These are phyloP conservation scores for Candida montana DNA, from an alignment of 805 yeast genomes.

Conservation along the genomic window DNA sequence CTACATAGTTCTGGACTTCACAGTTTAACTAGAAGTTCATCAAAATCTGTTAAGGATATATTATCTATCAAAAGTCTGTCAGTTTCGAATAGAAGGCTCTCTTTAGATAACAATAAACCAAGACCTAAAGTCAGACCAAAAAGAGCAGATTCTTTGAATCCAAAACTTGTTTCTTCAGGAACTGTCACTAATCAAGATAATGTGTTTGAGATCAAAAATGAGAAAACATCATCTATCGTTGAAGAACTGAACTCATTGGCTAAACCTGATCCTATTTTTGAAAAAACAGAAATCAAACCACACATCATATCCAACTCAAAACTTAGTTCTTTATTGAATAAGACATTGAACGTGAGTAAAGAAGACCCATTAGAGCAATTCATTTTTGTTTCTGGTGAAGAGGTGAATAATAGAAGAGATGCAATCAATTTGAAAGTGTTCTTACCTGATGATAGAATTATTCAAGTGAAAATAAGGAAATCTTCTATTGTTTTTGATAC, in stretches of 20 bases:
- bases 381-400: constrained; percentile 31
- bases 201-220: background rate
- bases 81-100: constrained; percentile 13
- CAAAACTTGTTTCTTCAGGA: constrained; percentile 2
- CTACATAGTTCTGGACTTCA: constrained; percentile 27
- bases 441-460: constrained; percentile 22
- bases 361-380: constrained; percentile 41
- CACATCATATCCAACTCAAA: constrained; percentile 24
- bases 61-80: constrained; percentile 1
- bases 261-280: background rate
- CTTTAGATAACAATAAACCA: constrained; percentile 15
- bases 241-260: constrained; percentile 1
- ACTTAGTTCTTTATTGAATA: constrained; percentile 40
- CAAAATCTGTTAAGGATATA: constrained; percentile 10
- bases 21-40: constrained; percentile 15
- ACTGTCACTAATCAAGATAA: background rate
- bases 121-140: constrained; percentile 11
- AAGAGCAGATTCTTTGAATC: constrained; percentile 15
- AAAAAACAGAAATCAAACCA: constrained; percentile 7
- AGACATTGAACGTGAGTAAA: constrained; percentile 19
- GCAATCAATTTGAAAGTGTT: constrained; percentile 21
- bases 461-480: constrained; percentile 25
- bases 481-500: constrained; percentile 46
- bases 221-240: background rate
- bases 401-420: constrained; percentile 16